Evolutionary conservation across 139 green algal species (phyloP).

Genomic region (Choricystis sp.): DNA sequence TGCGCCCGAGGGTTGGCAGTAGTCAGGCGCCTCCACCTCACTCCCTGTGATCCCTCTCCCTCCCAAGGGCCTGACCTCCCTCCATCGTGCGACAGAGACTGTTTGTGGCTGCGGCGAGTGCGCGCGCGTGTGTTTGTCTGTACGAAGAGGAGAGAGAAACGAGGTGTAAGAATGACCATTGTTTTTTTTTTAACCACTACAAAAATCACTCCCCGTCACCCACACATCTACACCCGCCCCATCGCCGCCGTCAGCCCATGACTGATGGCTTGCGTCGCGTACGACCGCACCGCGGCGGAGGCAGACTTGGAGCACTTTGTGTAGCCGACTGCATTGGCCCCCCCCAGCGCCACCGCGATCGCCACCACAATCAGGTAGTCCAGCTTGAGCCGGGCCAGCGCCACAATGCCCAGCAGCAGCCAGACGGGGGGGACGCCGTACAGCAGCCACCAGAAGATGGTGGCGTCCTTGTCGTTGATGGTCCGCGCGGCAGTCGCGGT

Average conservation of each 20-base stretch:
- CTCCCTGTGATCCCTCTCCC: too few relatives aligned
- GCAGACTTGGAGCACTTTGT: slow-evolving; percentile 75
- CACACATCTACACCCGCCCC: not conserved
- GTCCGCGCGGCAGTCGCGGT: slow-evolving; percentile 49
- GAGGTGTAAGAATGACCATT: too few relatives aligned
- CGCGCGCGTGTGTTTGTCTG: too few relatives aligned
- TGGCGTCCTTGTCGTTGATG: slow-evolving; percentile 50
- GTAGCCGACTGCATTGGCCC: slow-evolving; percentile 71
- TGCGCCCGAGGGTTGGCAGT: too few relatives aligned
- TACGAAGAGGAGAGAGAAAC: too few relatives aligned
- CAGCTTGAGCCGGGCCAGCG: slow-evolving; percentile 46
- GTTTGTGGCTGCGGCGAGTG: too few relatives aligned
- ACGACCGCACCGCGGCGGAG: slow-evolving; percentile 9
- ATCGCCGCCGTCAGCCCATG: slow-evolving; percentile 10
- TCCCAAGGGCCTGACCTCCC: too few relatives aligned
- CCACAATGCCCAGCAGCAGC: slow-evolving; percentile 40
- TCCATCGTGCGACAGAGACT: too few relatives aligned
- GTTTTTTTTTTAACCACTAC: too few relatives aligned
- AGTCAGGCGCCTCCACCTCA: too few relatives aligned
- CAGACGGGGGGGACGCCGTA: slow-evolving; percentile 39
- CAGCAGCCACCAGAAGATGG: slow-evolving; percentile 55
- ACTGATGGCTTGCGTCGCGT: slow-evolving; percentile 12
- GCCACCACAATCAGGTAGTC: slow-evolving; percentile 74
- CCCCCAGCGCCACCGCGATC: slow-evolving; percentile 54
- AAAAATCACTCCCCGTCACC: too few relatives aligned